A percentile compares a stretch with the other conserved stretches of the same genome.
Evolutionary conservation across 2,329 filamentous ascomycete species (phyloP).

Genomic region (Penicillium brasilianum): DNA sequence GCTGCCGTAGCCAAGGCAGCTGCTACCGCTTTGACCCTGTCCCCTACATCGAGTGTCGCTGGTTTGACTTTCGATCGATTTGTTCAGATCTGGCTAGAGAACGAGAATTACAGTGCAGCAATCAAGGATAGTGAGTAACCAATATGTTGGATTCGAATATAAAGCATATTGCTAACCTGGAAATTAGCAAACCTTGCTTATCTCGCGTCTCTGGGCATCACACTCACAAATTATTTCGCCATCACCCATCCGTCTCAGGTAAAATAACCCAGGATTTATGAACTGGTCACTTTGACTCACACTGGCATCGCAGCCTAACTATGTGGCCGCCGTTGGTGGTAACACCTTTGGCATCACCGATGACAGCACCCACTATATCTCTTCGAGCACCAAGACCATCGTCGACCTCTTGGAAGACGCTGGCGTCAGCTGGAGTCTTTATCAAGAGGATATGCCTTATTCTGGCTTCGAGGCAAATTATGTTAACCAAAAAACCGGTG

Average conservation of each 20-base stretch:
- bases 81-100: conserved; percentile 10
- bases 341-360: conserved; percentile 4
- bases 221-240: conserved; percentile 6
- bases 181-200: conserved; percentile 5
- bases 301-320: conserved; percentile 4
- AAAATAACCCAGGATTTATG: not conserved
- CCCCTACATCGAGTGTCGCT: conserved; percentile 4
- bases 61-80: conserved; percentile 10
- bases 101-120: conserved; percentile 6
- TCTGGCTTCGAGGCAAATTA: conserved; percentile 9
- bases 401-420: conserved; percentile 5
- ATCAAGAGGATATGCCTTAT: conserved; percentile 9
- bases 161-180: not conserved
- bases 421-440: conserved; percentile 8
- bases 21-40: conserved; percentile 5
- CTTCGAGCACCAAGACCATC: conserved; percentile 5
- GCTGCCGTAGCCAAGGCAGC: conserved; percentile 7
- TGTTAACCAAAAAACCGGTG: conserved; percentile 3
- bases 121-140: conserved; percentile 2
- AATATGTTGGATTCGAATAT: not conserved
- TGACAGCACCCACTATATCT: conserved; percentile 2
- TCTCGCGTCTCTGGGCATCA: conserved; percentile 5
- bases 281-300: not conserved
- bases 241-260: conserved; percentile 11
- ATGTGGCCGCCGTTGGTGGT: conserved; percentile 8